Evolutionary conservation across 495 filamentous ascomycete genomes (phyloP), one percentile per base, ranked within the genome.

Genomic region (Aspergillus kassunensis): DNA sequence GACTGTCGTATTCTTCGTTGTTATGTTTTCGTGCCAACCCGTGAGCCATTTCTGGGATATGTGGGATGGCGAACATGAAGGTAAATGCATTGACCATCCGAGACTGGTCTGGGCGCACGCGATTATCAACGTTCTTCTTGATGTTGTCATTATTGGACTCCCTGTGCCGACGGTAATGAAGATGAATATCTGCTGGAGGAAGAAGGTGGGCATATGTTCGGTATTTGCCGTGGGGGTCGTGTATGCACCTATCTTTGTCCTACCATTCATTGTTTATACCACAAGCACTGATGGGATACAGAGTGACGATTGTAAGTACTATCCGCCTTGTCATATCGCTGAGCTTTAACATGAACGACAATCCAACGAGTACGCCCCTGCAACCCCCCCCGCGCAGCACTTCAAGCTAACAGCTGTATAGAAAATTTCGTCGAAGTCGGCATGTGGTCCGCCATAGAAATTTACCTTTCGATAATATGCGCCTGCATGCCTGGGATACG

Each of bases 391-490:
- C n/a, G n/a, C n/a, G n/a, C n/a, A n/a, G n/a, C n/a, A n/a, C n/a
- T n/a, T n/a, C n/a, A n/a, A n/a, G n/a, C n/a, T n/a, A n/a, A n/a
- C n/a, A n/a, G n/a, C n/a, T n/a, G n/a, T n/a, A n/a, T n/a, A 74
- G 48, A 40, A 49, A 39, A 11, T n/a, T 19, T 49, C 24, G 21
- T 40, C 35, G 3, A n/a, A 4, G 19, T 49, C 1, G 21, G 21
- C n/a, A 20, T 40, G 16, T 79, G 72, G 74, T 76, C 72, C 8
- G 66, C 71, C 13, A 58, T 75, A 36, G 75, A 78, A 49, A 47
- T 64, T n/a, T 70, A 75, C 54, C 51, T 71, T 10, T 71, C 66
- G 21, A 70, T 77, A 45, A 70, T 79, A 48, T 76, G 71, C 59
- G 74, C 72, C 33, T 75, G 68, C 48, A 63, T 78, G 7, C 76